Conservation (phyloP, 2,329 filamentous ascomycete species). For the Cladosporium sp. region DNA sequence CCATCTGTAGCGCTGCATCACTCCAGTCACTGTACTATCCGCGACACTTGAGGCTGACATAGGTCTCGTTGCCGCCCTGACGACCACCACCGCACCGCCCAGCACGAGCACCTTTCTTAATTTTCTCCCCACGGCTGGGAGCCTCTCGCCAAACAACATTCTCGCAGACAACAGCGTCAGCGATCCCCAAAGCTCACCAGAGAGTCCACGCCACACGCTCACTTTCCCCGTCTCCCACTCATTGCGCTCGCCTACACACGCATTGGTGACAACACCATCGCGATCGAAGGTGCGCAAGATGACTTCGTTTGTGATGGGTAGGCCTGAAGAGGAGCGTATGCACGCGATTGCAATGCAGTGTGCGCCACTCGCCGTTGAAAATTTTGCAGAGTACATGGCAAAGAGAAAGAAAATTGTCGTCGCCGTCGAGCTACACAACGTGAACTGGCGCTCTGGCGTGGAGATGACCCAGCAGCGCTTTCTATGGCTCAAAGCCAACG, state of each 20-base stretch:
- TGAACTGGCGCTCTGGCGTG: constrained; percentile 15
- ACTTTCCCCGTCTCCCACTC: neutral
- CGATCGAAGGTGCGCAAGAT: neutral
- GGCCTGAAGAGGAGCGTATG: constrained; percentile 3
- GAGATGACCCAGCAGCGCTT: constrained; percentile 26
- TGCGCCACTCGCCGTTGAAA: constrained; percentile 27
- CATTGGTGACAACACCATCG: neutral
- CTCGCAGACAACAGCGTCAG: neutral
- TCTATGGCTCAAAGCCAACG: constrained; percentile 33
- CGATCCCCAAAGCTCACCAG: too few relatives aligned
- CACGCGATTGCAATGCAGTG: neutral
- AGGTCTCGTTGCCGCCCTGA: neutral
- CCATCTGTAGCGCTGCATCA: too few relatives aligned
- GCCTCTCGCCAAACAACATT: neutral
- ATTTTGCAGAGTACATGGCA: constrained; percentile 16
- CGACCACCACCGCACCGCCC: neutral
- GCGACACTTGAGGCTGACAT: too few relatives aligned
- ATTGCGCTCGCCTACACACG: neutral
- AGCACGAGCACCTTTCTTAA: neutral
- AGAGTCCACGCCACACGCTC: too few relatives aligned
- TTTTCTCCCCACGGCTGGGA: neutral
- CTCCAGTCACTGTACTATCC: neutral
- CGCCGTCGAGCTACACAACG: constrained; percentile 27
- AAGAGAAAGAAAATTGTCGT: constrained; percentile 31
- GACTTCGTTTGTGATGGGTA: constrained; percentile 4